Conservation (phyloP, 805 yeast species). For the Ogataea polymorpha region DNA sequence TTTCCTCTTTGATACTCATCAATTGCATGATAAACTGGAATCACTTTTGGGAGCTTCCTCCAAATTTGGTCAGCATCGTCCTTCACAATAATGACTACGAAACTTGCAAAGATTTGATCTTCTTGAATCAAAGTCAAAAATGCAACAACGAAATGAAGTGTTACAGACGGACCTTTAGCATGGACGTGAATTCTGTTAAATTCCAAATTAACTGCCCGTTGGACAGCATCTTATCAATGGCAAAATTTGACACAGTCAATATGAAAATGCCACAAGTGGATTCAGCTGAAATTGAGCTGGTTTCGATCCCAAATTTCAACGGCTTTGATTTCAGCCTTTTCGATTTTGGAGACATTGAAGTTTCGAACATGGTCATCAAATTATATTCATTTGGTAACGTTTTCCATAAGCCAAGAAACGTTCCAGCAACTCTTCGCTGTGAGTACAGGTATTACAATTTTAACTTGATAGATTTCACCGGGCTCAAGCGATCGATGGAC, state of each 20-base stretch:
- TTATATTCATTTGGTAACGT: conserved; percentile 17
- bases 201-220: conserved; percentile 5
- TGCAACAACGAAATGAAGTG: too few relatives aligned
- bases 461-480: conserved; percentile 3
- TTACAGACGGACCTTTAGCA: neutral
- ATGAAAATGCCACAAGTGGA: conserved; percentile 8
- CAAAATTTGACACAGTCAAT: conserved; percentile 2
- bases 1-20: conserved; percentile 15
- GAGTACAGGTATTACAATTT: conserved; percentile 18
- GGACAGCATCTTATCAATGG: conserved; percentile 2
- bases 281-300: conserved; percentile 9
- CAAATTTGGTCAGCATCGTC: conserved; percentile 13
- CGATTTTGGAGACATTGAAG: neutral
- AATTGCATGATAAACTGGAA: conserved; percentile 23
- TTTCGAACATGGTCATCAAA: neutral
- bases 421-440: conserved; percentile 2
- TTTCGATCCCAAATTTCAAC: conserved; percentile 16
- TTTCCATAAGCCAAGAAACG: conserved; percentile 20
- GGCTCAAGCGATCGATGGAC: too few relatives aligned
- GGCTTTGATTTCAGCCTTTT: neutral
- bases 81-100: conserved; percentile 18
- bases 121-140: conserved; percentile 1
- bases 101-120: conserved; percentile 17
- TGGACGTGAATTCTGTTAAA: conserved; percentile 18
- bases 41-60: conserved; percentile 18